Percentiles rank a stretch among this genome's conserved stretches.
Evolutionary conservation across 139 green algal species (phyloP).

Genomic region (Auxenochlorella pyrenoidosa): DNA sequence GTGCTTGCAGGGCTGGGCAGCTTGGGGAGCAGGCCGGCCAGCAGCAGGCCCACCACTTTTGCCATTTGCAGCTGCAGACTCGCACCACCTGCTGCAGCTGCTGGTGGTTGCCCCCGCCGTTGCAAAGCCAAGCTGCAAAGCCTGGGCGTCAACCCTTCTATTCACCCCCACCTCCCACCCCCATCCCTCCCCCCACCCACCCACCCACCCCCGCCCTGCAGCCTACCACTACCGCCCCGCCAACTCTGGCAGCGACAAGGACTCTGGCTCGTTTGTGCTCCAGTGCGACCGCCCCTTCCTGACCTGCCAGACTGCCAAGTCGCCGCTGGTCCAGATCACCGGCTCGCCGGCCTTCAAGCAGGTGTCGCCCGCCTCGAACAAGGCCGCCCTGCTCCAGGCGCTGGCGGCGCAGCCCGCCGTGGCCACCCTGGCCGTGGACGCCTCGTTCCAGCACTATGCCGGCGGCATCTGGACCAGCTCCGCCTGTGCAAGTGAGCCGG

Average conservation of each 20-base stretch:
- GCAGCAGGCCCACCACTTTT: too few relatives aligned
- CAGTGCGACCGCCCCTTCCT: not conserved
- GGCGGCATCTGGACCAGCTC: slow-evolving; percentile 8
- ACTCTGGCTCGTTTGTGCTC: not conserved
- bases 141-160: too few relatives aligned
- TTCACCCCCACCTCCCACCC: not conserved
- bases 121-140: too few relatives aligned
- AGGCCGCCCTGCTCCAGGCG: not conserved
- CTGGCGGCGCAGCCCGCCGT: slow-evolving; percentile 14
- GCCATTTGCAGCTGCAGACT: too few relatives aligned
- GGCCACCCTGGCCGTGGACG: slow-evolving; percentile 2
- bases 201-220: not conserved
- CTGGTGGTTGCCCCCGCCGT: too few relatives aligned
- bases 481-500: not conserved
- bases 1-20: too few relatives aligned
- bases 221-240: not conserved
- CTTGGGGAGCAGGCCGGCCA: too few relatives aligned
- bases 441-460: slow-evolving; percentile 25
- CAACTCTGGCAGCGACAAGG: not conserved
- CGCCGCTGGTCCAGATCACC: not conserved
- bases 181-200: not conserved
- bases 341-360: not conserved
- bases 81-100: too few relatives aligned
- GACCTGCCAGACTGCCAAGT: not conserved
- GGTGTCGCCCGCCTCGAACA: not conserved